Base-by-base conservation (phyloP, 768 basidiomycete species). In the Pleurotus eryngii region DNA sequence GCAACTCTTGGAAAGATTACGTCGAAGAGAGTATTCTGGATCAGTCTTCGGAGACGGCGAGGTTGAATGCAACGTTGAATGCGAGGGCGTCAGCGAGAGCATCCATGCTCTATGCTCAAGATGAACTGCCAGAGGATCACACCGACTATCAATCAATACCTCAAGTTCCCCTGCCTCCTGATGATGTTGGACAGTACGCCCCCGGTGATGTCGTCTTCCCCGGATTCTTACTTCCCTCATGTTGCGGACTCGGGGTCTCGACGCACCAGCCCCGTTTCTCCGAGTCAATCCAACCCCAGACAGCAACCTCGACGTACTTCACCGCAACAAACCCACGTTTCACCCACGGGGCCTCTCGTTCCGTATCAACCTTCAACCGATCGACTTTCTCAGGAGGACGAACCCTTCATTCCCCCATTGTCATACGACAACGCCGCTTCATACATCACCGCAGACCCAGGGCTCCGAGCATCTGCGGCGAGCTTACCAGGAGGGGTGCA, bases 321-420 rank as follows among this genome's bases (percentile, higher is more conserved):
- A 39, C 46, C 12, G 15, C 57, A 38, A 11, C 58, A 38, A 54
- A 24, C 39, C 39, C 51, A n/a, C 39, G 18, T 46, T 24, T 14
- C 6, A 24, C n/a, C 40, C 26, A 49, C 18, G 39, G 48, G 24
- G 24, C 22, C 24, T 39, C 45, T 24, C 57, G 37, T 35, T 45
- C 59, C 15, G 26, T 18, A 15, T 9, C 55, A 57, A 2, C 47
- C 47, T 42, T 43, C 59, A n/a, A 46, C 58, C 18, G 49, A 22
- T 46, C 51, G 57, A 15, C 5, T 48, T 17, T 55, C 60, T 4
- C 60, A 35, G 22, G 46, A 57, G 40, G 57, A 55, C 3, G 56
- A 59, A 7, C 57, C 59, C 20, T 58, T 58, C 38, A 54, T 56
- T 18, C 46, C 57, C 5, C 59, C 60, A 3, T 39, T 59, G 38